Evolutionary conservation across 73 alveolate genomes (phyloP), one percentile per base, ranked within the genome.

Genomic region (Paramecium primaurelia): DNA sequence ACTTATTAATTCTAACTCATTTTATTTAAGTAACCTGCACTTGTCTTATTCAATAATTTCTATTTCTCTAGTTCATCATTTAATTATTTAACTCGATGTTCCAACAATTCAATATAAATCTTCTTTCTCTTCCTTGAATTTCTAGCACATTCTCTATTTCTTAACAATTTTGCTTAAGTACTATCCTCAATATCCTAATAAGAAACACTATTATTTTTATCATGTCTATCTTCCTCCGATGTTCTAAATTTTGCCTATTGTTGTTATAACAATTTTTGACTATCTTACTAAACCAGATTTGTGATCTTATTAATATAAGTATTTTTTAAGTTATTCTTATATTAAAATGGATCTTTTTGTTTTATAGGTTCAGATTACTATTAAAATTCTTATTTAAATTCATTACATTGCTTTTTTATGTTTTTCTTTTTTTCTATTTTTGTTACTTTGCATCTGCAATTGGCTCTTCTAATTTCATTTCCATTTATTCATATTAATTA

Each of bases 101-200:
- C 94, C 10, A 89, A 68, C 37, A 89, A 54, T 71, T 89, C 94
- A 89, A 89, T 89, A 16, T 89, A 89, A 71, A 89, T 89, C 75
- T 89, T 89, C 94, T 89, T 89, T 30, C 94, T 89, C 75, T 89
- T 89, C 51, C 94, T 89, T 37, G 92, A 71, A 59, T 89, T 89
- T 36, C 94, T 89, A 8, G 94, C 94, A 49, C 94, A 71, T 73
- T 89, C 94, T 71, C 94, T 69, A 45, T 89, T 89, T 37, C 94
- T 68, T 20, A 89, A 44, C 20, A 89, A 59, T 25, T 89, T 89
- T 25, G 86, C 94, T 16, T 89, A 40, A 10, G 88, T 26, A 12
- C 84, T 89, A 25, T 89, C 88, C 54, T 89, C 94, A 5, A 86
- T 36, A 40, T 83, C 77, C 58, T 89, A 40, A 73, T 71, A 38